Conservation (phyloP, 306 rosid species). For the Begonia loranthoides region DNA sequence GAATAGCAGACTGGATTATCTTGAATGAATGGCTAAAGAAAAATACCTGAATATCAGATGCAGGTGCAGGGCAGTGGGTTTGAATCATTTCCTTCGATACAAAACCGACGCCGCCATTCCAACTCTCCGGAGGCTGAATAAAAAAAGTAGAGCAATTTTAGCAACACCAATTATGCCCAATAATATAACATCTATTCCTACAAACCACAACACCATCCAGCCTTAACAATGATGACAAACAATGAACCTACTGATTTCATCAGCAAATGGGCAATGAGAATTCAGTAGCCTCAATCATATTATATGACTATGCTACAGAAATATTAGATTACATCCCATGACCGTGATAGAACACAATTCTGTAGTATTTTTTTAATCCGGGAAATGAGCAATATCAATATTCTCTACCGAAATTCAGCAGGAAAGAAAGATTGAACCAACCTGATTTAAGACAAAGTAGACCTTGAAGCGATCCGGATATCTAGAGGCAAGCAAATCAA, state of each 20-base stretch:
- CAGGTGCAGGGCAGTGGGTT: constrained; percentile 69
- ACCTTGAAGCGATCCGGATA: constrained; percentile 59
- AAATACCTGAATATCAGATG: constrained; percentile 57
- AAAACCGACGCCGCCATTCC: constrained; percentile 92
- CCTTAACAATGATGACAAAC: too few relatives aligned
- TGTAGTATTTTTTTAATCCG: too few relatives aligned
- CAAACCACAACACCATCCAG: background rate
- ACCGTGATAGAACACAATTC: too few relatives aligned
- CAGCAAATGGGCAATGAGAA: too few relatives aligned
- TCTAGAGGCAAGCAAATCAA: constrained; percentile 56
- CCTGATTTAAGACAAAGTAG: constrained; percentile 83
- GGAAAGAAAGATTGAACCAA: constrained; percentile 9
- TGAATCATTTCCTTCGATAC: constrained; percentile 87
- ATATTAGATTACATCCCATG: too few relatives aligned
- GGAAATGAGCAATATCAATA: too few relatives aligned
- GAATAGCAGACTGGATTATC: too few relatives aligned
- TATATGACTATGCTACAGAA: too few relatives aligned
- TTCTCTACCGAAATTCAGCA: too few relatives aligned
- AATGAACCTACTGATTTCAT: too few relatives aligned
- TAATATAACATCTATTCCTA: background rate
- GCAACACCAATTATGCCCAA: background rate
- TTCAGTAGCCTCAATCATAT: too few relatives aligned
- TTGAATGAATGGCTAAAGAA: background rate
- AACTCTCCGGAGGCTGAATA: constrained; percentile 74
- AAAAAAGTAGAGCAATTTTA: constrained; percentile 1